A percentile compares a stretch with the other conserved stretches of the same genome.
phyloP scores from a whole-genome alignment of 2,329 filamentous ascomycete genomes.

The Westerdykella sp. region DNA sequence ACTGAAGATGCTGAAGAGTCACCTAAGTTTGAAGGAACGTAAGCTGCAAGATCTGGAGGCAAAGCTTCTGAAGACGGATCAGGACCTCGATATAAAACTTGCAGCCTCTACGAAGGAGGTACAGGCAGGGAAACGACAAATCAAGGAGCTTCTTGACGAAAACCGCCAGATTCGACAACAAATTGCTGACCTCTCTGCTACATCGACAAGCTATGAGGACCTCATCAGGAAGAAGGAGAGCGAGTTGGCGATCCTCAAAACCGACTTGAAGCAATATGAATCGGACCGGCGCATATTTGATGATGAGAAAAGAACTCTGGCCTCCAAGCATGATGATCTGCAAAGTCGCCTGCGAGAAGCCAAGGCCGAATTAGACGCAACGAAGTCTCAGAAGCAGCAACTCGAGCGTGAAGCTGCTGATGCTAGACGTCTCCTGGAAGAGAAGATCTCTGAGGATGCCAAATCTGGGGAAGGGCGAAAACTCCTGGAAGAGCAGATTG shows the following conservation, averaged over 20 bases:
- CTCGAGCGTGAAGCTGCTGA: slow-evolving; percentile 85
- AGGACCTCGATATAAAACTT: slow-evolving; percentile 83
- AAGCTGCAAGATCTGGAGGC: slow-evolving; percentile 83
- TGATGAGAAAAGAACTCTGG: slow-evolving; percentile 66
- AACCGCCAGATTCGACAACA: slow-evolving; percentile 79
- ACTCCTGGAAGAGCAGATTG: slow-evolving; percentile 79
- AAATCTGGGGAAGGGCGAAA: slow-evolving; percentile 74
- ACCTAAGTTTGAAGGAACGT: slow-evolving; percentile 79
- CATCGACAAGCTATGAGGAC: slow-evolving; percentile 92
- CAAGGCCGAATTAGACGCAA: slow-evolving; percentile 76
- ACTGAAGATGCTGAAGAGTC: slow-evolving; percentile 85
- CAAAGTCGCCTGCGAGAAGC: slow-evolving; percentile 71
- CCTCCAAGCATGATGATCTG: slow-evolving; percentile 71
- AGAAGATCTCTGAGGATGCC: slow-evolving; percentile 81
- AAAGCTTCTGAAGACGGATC: slow-evolving; percentile 76
- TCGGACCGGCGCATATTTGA: slow-evolving; percentile 73
- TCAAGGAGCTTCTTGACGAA: slow-evolving; percentile 71
- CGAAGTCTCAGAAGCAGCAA: slow-evolving; percentile 76
- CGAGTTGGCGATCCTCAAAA: slow-evolving; percentile 76
- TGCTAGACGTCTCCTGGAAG: slow-evolving; percentile 77
- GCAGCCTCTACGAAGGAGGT: slow-evolving; percentile 73
- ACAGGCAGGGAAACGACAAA: slow-evolving; percentile 63
- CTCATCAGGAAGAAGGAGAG: slow-evolving; percentile 90
- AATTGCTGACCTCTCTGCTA: slow-evolving; percentile 78
- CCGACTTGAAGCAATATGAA: slow-evolving; percentile 77